phyloP scores from a whole-genome alignment of 345 rosid species.

The Carallia pectinifolia region DNA sequence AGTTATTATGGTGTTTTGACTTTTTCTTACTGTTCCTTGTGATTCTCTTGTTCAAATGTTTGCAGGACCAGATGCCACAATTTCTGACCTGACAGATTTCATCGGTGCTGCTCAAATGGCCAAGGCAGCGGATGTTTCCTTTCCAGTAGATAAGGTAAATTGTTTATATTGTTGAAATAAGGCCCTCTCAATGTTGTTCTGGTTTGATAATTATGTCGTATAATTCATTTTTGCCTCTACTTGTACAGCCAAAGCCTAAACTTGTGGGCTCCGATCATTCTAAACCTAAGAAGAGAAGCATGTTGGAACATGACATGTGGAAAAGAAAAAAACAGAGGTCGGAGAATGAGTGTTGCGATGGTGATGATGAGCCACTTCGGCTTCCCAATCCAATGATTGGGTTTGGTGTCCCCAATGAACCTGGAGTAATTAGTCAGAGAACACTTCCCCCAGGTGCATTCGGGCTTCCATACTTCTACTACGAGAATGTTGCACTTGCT shows the following conservation, averaged over 20 bases:
- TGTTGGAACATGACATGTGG: conserved; percentile 24
- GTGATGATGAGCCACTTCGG: conserved; percentile 50
- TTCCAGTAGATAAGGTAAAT: conserved; percentile 54
- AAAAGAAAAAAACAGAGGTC: conserved; percentile 32
- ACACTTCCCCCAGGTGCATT: conserved; percentile 55
- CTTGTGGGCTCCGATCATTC: conserved; percentile 14
- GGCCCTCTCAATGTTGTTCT: background rate
- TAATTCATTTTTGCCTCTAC: conserved; percentile 1
- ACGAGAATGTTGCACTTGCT: conserved; percentile 89
- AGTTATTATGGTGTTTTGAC: background rate
- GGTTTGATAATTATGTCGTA: background rate
- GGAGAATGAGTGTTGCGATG: conserved; percentile 24
- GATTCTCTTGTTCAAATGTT: conserved; percentile 10
- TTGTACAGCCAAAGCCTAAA: conserved; percentile 40
- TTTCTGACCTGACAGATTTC: conserved; percentile 69
- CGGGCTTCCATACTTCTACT: conserved; percentile 82
- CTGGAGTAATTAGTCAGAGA: conserved; percentile 30
- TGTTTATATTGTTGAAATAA: background rate
- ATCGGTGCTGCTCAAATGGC: conserved; percentile 80
- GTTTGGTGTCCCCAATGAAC: conserved; percentile 69
- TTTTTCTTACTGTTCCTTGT: conserved; percentile 9
- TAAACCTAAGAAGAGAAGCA: conserved; percentile 56
- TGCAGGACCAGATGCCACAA: conserved; percentile 59
- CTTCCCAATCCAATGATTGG: conserved; percentile 91
- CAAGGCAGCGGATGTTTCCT: conserved; percentile 51